Evolutionary conservation across 176 grass and related monocot genomes (phyloP).

Genomic region (Melocanna baccifera): DNA sequence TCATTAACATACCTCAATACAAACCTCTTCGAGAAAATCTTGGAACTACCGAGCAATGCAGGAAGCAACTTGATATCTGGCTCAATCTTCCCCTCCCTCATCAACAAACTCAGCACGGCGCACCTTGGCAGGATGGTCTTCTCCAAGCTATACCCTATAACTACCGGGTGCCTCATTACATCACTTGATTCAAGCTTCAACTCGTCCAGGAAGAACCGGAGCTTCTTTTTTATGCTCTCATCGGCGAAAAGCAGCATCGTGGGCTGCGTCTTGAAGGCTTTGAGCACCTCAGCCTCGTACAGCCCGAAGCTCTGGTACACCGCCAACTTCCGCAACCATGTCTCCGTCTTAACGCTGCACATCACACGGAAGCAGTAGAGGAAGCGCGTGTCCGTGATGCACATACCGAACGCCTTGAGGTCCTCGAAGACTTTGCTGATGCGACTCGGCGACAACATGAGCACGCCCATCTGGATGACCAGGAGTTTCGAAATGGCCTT

Average conservation of each 20-base stretch:
- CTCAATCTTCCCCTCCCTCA: constrained; percentile 35
- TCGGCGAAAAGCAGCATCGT: background rate
- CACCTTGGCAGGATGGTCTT: constrained; percentile 48
- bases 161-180: background rate
- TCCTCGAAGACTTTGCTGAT: constrained; percentile 32
- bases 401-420: background rate
- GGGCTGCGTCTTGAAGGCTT: constrained; percentile 39
- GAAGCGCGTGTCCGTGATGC: background rate
- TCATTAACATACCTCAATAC: constrained; percentile 26
- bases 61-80: background rate
- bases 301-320: constrained; percentile 43
- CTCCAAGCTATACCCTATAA: constrained; percentile 38
- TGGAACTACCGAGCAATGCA: background rate
- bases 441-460: constrained; percentile 13
- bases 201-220: constrained; percentile 30
- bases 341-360: background rate
- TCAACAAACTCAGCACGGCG: constrained; percentile 40
- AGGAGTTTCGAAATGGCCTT: constrained; percentile 22
- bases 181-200: constrained; percentile 30
- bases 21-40: background rate
- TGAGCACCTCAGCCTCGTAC: constrained; percentile 19
- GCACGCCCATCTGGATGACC: background rate
- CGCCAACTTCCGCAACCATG: constrained; percentile 34
- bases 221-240: constrained; percentile 20
- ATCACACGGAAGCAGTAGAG: constrained; percentile 3